Conservation (phyloP, 2,329 filamentous ascomycete species). For the Aspergillus luchuensis region DNA sequence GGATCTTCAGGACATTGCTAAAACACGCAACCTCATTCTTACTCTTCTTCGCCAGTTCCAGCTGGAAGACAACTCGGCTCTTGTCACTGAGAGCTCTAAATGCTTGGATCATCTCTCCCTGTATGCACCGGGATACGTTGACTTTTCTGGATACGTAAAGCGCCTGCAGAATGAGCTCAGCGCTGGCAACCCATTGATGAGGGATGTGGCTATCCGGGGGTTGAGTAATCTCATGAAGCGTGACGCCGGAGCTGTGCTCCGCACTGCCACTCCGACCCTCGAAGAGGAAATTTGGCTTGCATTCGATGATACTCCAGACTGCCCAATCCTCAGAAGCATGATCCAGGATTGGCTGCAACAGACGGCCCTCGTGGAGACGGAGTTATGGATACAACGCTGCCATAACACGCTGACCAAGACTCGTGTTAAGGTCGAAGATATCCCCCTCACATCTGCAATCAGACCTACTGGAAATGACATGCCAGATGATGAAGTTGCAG, state of each 20-base stretch:
- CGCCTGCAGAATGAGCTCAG: conserved; percentile 76
- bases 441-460: conserved; percentile 38
- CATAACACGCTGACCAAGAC: conserved; percentile 90
- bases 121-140: conserved; percentile 85
- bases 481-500: conserved; percentile 94
- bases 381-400: conserved; percentile 83
- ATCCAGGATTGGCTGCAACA: conserved; percentile 92
- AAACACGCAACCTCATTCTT: conserved; percentile 88
- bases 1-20: conserved; percentile 88
- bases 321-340: conserved; percentile 81
- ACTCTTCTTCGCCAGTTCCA: conserved; percentile 83
- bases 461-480: conserved; percentile 68
- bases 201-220: conserved; percentile 81
- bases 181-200: conserved; percentile 68
- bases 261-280: conserved; percentile 72
- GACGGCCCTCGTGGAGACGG: conserved; percentile 77
- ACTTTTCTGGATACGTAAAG: conserved; percentile 80
- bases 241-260: conserved; percentile 78
- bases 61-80: conserved; percentile 68
- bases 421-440: conserved; percentile 63
- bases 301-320: conserved; percentile 73
- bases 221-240: conserved; percentile 95
- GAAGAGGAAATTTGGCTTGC: conserved; percentile 92
- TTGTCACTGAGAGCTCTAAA: conserved; percentile 74
- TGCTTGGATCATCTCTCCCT: conserved; percentile 90